Base-by-base conservation (phyloP, 192 early-diverging fungal species). In the Coemansia sp. region DNA sequence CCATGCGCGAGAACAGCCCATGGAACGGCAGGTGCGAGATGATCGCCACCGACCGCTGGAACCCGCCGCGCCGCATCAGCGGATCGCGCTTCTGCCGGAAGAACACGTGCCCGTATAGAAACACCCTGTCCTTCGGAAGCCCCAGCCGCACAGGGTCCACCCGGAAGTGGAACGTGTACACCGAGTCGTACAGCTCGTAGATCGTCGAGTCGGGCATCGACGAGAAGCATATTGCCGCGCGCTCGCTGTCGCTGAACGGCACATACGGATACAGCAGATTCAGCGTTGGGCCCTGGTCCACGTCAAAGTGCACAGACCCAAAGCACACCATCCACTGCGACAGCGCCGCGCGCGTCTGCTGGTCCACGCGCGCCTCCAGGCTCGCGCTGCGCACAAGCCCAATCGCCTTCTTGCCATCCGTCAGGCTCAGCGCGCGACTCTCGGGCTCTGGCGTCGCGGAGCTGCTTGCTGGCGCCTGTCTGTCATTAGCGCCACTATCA, bases 51-150 rank as follows among this genome's bases (percentile, higher is more conserved):
- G 93, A 91, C 68, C 95, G 95, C 81, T 95, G 95, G 67, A 96
- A 94, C 54, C 88, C 96, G 19, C 96, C 96, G 40, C 96, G 87
- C 13, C 89, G 80, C 64, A 96, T 91, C 27, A 84, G 74, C 13
- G 86, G 77, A 71, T 98, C 94, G 70, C 87, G 85, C 71, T 93
- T 88, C 70, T 98, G 94, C 25, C 94, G 83, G 65, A 98, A 98
- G 65, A 95, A 96, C 11, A 94, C 94, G 81, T 96, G 94, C 29
- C 92, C 94, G 74, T 98, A 68, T 40, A 79, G 64, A 20, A 79
- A 79, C 22, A 79, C 54, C 30, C 38, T 59, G 54, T 74, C 76
- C 59, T 71, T 77, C 47, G 75, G 58, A 61, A 75, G 62, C 23
- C 74, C 62, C 17, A 76, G 80, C 10, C 75, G 75, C 41, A 73